phyloP scores from a whole-genome alignment of 805 yeast genomes.

The Myxozyma kluyveri region DNA sequence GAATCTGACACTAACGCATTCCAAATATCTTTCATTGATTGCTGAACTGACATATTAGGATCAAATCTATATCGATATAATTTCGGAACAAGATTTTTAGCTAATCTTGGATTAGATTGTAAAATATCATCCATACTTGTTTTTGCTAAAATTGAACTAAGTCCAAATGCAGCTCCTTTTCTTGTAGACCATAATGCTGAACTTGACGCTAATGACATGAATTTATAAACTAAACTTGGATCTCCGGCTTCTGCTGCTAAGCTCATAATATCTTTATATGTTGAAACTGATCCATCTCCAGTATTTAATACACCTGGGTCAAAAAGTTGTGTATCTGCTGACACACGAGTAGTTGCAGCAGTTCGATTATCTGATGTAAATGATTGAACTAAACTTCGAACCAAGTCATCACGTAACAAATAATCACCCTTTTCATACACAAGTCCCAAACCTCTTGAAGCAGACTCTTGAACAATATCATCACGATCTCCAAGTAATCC shows the following conservation, averaged over 20 bases:
- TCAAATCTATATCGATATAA: slow-evolving; percentile 82
- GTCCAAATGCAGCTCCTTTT: slow-evolving; percentile 91
- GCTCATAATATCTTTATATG: slow-evolving; percentile 76
- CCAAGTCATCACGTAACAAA: slow-evolving; percentile 67
- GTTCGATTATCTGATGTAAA: slow-evolving; percentile 60
- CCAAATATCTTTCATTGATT: slow-evolving; percentile 90
- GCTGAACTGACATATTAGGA: slow-evolving; percentile 70
- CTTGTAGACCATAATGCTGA: slow-evolving; percentile 90
- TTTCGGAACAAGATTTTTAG: slow-evolving; percentile 70
- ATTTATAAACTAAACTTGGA: slow-evolving; percentile 87
- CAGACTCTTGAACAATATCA: slow-evolving; percentile 81
- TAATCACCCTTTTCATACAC: slow-evolving; percentile 73
- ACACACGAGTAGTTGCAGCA: slow-evolving; percentile 60
- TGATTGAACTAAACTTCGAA: slow-evolving; percentile 67
- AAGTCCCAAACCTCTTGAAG: slow-evolving; percentile 81
- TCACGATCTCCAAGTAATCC: slow-evolving; percentile 75
- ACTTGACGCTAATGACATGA: slow-evolving; percentile 85
- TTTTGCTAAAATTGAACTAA: slow-evolving; percentile 79
- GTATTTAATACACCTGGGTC: slow-evolving; percentile 79
- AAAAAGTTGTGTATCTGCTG: slow-evolving; percentile 77
- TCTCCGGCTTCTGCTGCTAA: slow-evolving; percentile 95
- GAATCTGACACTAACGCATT: slow-evolving; percentile 59
- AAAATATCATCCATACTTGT: slow-evolving; percentile 66
- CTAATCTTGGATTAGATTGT: slow-evolving; percentile 50
- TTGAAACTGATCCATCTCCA: slow-evolving; percentile 72